phyloP scores from a whole-genome alignment of 331 rosid species.

The Quercus lobata region DNA sequence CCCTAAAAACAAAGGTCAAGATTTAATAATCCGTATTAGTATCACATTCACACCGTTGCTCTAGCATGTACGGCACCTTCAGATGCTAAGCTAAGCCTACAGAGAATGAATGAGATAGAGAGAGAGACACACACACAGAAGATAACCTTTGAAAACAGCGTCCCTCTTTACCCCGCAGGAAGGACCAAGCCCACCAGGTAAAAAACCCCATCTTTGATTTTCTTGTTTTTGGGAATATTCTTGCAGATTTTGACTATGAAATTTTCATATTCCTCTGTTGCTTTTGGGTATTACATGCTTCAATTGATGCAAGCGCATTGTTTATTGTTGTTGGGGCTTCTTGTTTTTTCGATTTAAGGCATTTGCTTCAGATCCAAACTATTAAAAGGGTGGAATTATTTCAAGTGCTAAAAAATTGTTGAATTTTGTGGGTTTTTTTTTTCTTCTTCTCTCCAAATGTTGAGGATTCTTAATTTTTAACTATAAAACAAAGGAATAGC shows the following conservation, averaged over 20 bases:
- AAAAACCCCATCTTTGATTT: not conserved
- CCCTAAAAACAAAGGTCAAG: too few species aligned
- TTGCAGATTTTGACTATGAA: not conserved
- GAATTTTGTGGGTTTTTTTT: not conserved
- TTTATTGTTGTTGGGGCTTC: not conserved
- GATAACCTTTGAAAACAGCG: not conserved
- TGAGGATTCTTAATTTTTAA: not conserved
- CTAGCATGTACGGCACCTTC: too few species aligned
- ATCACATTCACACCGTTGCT: too few species aligned
- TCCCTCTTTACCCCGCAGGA: not conserved
- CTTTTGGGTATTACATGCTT: not conserved
- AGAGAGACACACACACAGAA: too few species aligned
- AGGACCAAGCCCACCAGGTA: not conserved
- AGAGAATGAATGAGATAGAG: too few species aligned
- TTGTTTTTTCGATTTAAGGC: not conserved
- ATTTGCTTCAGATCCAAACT: not conserved
- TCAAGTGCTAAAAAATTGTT: not conserved
- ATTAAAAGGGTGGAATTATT: not conserved
- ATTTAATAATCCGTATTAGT: too few species aligned
- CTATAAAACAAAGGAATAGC: not conserved
- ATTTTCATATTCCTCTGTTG: not conserved
- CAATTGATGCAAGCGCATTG: too few species aligned
- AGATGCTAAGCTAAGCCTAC: too few species aligned
- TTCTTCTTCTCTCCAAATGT: not conserved
- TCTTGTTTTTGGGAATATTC: not conserved